These are phyloP conservation scores for Crithidia thermophila DNA, from an alignment of 208 protist species.

Conservation along the genomic window DNA sequence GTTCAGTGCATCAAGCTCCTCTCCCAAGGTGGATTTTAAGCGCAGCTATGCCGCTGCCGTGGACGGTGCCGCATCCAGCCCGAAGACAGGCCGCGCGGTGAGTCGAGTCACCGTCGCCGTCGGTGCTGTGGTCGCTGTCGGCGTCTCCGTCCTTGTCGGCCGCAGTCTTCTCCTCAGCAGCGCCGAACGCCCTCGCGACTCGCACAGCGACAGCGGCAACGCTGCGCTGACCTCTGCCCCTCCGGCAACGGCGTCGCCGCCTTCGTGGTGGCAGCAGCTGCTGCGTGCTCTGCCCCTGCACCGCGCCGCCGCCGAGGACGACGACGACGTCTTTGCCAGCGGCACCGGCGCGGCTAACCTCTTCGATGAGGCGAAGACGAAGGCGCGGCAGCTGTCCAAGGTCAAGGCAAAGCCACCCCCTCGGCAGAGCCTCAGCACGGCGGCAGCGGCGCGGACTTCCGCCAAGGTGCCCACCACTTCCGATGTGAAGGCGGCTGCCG, in stretches of 20 bases:
- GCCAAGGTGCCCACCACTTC: background rate
- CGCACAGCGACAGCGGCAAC: background rate
- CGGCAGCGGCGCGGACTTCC: background rate
- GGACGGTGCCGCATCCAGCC: background rate
- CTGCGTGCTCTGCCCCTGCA: background rate
- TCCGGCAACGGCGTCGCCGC: background rate
- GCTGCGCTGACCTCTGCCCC: background rate
- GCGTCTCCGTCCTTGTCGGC: slow-evolving; percentile 19
- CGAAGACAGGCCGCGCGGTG: background rate
- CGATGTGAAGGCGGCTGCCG: background rate
- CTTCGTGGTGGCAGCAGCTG: slow-evolving; percentile 21
- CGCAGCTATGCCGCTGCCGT: slow-evolving; percentile 11
- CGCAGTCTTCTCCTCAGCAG: slow-evolving; percentile 14
- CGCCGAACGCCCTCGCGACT: background rate
- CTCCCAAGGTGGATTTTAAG: background rate
- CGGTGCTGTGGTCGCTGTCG: slow-evolving; percentile 5
- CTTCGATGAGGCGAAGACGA: slow-evolving; percentile 27
- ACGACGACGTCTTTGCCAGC: slow-evolving; percentile 55
- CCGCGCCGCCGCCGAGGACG: slow-evolving; percentile 22
- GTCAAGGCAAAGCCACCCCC: background rate
- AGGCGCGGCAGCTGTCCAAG: slow-evolving; percentile 19
- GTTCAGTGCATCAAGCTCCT: slow-evolving; percentile 13
- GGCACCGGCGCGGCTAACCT: slow-evolving; percentile 40
- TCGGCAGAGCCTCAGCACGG: background rate
- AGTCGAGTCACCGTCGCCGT: background rate